A percentile compares a stretch with the other conserved stretches of the same genome.
Conservation (phyloP, 768 basidiomycete species). For the Lenzites betulinus region DNA sequence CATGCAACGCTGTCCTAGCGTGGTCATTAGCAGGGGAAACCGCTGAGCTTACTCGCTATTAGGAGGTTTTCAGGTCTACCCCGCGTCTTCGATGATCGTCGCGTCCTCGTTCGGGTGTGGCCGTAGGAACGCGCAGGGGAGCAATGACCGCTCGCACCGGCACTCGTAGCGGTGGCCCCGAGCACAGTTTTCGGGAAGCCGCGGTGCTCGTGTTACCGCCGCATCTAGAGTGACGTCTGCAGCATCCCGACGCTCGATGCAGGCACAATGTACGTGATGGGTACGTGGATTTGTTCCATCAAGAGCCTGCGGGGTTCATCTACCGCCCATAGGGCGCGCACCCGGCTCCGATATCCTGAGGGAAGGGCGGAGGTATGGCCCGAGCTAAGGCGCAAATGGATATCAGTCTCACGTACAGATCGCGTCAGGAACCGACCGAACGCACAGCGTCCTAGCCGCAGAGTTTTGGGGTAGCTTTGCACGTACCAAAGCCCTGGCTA, state of each 20-base stretch:
- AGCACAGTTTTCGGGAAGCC: constrained; percentile 8
- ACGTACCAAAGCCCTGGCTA: not conserved
- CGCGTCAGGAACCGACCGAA: not conserved
- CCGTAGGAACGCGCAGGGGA: not conserved
- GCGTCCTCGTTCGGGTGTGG: not conserved
- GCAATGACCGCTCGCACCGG: not conserved
- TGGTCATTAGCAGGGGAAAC: too few species aligned
- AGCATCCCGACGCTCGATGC: not conserved
- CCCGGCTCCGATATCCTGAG: constrained; percentile 5
- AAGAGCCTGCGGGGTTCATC: constrained; percentile 15
- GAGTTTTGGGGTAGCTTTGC: constrained; percentile 1
- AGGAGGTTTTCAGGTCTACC: not conserved
- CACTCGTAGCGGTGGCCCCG: constrained; percentile 3
- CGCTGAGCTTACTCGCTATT: too few species aligned
- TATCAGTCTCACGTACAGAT: constrained; percentile 4
- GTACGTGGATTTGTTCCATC: constrained; percentile 1
- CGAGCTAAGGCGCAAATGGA: not conserved
- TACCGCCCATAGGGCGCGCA: not conserved
- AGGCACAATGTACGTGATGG: constrained; percentile 14
- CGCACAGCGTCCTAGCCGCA: not conserved
- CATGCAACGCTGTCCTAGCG: too few species aligned
- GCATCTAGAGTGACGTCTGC: not conserved
- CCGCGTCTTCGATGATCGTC: constrained; percentile 6
- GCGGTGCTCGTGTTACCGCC: not conserved
- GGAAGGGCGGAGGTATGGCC: constrained; percentile 12